Base-by-base conservation (phyloP, 345 rosid species). In the Rhizophora mangle region DNA sequence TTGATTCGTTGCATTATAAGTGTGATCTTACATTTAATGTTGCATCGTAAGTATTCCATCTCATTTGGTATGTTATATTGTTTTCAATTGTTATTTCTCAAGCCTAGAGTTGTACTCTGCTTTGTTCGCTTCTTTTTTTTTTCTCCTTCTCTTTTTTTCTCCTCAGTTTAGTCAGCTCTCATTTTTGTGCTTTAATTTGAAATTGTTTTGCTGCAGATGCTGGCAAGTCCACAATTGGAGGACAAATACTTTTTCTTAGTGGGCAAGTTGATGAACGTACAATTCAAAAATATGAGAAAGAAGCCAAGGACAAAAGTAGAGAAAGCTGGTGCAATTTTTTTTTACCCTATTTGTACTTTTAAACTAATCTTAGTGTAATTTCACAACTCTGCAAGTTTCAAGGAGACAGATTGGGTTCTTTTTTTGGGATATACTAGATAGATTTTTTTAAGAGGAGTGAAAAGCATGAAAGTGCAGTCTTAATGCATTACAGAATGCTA, bases 261-360 rank as follows among this genome's bases (percentile, higher is more conserved):
- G 93, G 97, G 34, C 97, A 90, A 85, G 98, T 95, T 4, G 98
- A 95, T 75, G 97, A 95, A 65, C 90, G 98, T 68, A 91, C 96
- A 30, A 90, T 95, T 68, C 98, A 95, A 63, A 92, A 95, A 68
- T 90, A 92, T 78, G 99, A 96, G 84, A 96, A 86, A 78, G 99
- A 96, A 76, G 98, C 99, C 18, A 96, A 92, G 83, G 98, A 92
- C 10, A 96, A 92, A 83, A 90, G 94, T 83, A 92, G 99, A 82
- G 99, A 92, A 80, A 95, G 98, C 79, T 92, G 99, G 99, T 92
- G 73, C 39, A 30, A 52, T 68, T 4, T 39, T 72, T 72, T 73
- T n/a, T 54, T 7, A 1, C 37, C 10, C 26, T 11, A 15, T n/a
- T 20, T 46, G 21, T 56, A 21, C 27, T 30, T 22, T 24, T 30